These are phyloP conservation scores for Aspergillus sparsus DNA, from an alignment of 495 filamentous ascomycete species.

Conservation along the genomic window DNA sequence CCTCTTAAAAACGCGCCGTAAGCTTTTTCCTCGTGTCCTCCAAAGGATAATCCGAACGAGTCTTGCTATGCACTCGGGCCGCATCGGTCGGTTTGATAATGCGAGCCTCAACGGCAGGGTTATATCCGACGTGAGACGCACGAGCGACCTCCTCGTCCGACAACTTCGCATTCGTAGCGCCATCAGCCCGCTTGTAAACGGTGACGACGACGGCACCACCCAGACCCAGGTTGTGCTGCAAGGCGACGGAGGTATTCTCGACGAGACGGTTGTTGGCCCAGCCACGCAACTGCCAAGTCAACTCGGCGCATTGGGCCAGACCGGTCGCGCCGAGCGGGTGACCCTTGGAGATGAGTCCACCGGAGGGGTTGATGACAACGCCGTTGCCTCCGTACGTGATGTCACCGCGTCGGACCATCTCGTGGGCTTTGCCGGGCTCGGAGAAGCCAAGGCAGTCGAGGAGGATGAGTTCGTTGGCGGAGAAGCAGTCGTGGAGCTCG, in stretches of 20 bases:
- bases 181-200: slow-evolving; percentile 84
- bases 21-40: slow-evolving; percentile 18
- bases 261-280: slow-evolving; percentile 91
- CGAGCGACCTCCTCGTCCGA: slow-evolving; percentile 59
- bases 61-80: slow-evolving; percentile 70
- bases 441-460: slow-evolving; percentile 84
- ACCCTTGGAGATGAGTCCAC: slow-evolving; percentile 93
- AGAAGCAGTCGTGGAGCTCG: slow-evolving; percentile 97
- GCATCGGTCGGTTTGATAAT: slow-evolving; percentile 78
- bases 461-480: slow-evolving; percentile 86
- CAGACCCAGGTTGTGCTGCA: slow-evolving; percentile 94
- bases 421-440: slow-evolving; percentile 81
- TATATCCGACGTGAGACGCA: slow-evolving; percentile 78
- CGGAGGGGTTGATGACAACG: slow-evolving; percentile 86
- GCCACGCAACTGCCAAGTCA: slow-evolving; percentile 93
- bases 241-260: slow-evolving; percentile 62
- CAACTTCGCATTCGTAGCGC: slow-evolving; percentile 57
- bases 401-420: slow-evolving; percentile 82
- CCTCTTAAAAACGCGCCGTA: slow-evolving; percentile 7
- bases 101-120: slow-evolving; percentile 85
- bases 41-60: slow-evolving; percentile 22
- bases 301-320: slow-evolving; percentile 89
- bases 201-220: slow-evolving; percentile 91
- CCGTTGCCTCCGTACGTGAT: slow-evolving; percentile 88
- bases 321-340: slow-evolving; percentile 93